Percentiles rank a stretch among this genome's conserved stretches.
phyloP scores from a whole-genome alignment of 73 alveolate species.

The Urostyla sp. region DNA sequence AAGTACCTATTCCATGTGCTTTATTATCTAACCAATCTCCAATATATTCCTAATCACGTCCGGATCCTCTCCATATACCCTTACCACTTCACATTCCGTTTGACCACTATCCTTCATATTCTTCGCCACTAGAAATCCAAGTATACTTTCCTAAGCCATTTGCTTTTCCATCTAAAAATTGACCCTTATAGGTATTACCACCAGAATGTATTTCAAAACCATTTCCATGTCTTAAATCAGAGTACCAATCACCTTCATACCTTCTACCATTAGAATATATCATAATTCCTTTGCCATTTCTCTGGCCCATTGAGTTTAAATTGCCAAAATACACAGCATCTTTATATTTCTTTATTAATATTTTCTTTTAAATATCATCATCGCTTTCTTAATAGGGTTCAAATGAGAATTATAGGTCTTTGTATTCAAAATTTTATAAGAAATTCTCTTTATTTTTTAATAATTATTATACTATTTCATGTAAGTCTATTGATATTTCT shows the following conservation, averaged over 20 bases:
- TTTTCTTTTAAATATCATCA: not conserved
- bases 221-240: conserved; percentile 50
- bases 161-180: conserved; percentile 24
- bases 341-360: conserved; percentile 2
- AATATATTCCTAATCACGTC: not conserved
- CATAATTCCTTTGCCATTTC: conserved; percentile 67
- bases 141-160: conserved; percentile 46
- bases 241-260: conserved; percentile 71
- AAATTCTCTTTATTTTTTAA: too few species aligned
- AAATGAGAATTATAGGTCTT: too few species aligned
- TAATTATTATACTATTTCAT: too few species aligned
- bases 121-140: conserved; percentile 29
- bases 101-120: conserved; percentile 58
- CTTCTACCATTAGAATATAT: conserved; percentile 56
- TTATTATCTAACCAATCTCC: conserved; percentile 49
- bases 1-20: conserved; percentile 95
- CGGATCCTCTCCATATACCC: conserved; percentile 50
- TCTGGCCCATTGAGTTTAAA: not conserved
- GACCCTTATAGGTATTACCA: conserved; percentile 42
- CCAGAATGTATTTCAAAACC: conserved; percentile 53
- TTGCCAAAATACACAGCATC: conserved; percentile 36
- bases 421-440: too few species aligned
- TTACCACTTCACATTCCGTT: conserved; percentile 44
- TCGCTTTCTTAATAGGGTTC: not conserved
- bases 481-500: too few species aligned